These are phyloP conservation scores for Schizopora paradoxa DNA, from an alignment of 1,284 basidiomycete genomes.

Conservation along the genomic window DNA sequence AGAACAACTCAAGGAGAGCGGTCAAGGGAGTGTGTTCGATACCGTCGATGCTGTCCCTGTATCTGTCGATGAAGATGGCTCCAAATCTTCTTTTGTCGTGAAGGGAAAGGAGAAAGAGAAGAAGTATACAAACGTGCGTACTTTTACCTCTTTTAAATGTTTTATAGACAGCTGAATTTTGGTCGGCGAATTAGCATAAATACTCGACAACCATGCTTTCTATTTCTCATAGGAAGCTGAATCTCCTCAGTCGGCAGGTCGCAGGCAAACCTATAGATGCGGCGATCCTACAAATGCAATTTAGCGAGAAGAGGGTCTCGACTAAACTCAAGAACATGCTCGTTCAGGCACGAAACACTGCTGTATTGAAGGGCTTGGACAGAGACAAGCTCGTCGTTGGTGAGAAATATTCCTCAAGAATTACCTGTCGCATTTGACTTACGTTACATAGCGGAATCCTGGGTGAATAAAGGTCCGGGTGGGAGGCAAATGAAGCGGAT, in stretches of 20 bases:
- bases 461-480: conserved; percentile 81
- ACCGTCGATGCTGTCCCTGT: conserved; percentile 5
- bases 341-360: conserved; percentile 83
- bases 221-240: conserved; percentile 89
- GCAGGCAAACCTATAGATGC: conserved; percentile 86
- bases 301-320: conserved; percentile 87
- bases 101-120: conserved; percentile 18
- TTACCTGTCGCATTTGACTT: neutral
- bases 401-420: conserved; percentile 35
- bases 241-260: conserved; percentile 84
- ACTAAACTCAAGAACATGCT: conserved; percentile 86
- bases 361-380: conserved; percentile 73
- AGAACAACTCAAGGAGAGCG: conserved; percentile 46
- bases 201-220: conserved; percentile 90
- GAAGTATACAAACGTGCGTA: conserved; percentile 14
- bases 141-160: conserved; percentile 2
- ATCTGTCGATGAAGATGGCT: neutral
- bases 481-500: conserved; percentile 53
- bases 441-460: conserved; percentile 67
- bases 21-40: conserved; percentile 55
- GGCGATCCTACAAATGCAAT: conserved; percentile 95
- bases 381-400: conserved; percentile 77
- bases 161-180: neutral
- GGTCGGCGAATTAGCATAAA: conserved; percentile 59
- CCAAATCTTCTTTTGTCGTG: conserved; percentile 25